Evolutionary conservation across 345 rosid species (phyloP), one percentile per base, ranked within the genome.

Genomic region (Eucalyptus tenuipes): DNA sequence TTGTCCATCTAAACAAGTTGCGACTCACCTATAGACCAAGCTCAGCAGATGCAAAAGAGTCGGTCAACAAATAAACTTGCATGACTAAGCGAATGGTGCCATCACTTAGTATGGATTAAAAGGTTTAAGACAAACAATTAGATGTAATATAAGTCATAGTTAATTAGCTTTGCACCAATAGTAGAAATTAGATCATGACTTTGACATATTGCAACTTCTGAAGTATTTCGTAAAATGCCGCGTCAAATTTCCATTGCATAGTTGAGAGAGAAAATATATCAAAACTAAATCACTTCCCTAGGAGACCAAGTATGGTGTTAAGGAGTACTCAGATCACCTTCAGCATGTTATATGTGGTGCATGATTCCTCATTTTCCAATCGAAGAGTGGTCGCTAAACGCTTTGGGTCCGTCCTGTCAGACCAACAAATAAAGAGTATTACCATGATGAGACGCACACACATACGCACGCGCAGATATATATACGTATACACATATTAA

Each of bases 261-360:
- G 47, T 49, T 14, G 13, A 85, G 37, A 89, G 47, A 27, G 48
- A 87, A 49, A 31, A 50, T 47, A 50, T 50, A 10, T 29, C 25
- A 50, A 3, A 50, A 88, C 25, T 8, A 29, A 55, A 42, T 53
- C 68, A 40, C 22, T 16, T 53, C 24, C 52, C 33, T 75, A 75
- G 27, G 47, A 75, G 29, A 75, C 47, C 45, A 33, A 71, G 81
- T 71, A 68, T 18, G 42, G 45, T 71, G 81, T 71, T 18, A 71
- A 37, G 12, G 81, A 75, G 82, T 75, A 37, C 7, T 75, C 82
- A 75, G 44, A 75, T 75, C 42, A 95, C 99, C 98, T 98, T 96
- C 86, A 98, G 94, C 99, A 97, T 97, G 93, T 98, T 98, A 91
- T 97, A 96, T 86, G 99, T 98, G 22, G 99, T 95, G 91, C 99